A percentile compares a stretch with the other conserved stretches of the same genome.
These are phyloP conservation scores for Penicillium nordicum DNA, from an alignment of 2,329 filamentous ascomycete genomes.

Conservation along the genomic window DNA sequence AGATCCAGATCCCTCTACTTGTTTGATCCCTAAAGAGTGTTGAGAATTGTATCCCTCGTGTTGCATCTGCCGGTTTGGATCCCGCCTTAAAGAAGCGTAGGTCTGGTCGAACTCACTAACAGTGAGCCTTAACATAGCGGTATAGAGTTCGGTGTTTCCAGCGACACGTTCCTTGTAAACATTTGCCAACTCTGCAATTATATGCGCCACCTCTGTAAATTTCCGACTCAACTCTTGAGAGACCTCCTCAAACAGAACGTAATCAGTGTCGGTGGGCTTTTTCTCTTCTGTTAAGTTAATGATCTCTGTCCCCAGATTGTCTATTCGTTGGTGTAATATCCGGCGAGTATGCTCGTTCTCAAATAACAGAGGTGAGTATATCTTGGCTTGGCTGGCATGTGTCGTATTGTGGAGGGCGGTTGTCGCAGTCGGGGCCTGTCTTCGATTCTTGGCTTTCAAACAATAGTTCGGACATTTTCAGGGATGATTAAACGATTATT, in stretches of 20 bases:
- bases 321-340: neutral
- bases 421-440: neutral
- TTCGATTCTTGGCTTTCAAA: neutral
- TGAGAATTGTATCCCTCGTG: neutral
- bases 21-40: neutral
- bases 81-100: neutral
- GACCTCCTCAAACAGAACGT: neutral
- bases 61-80: neutral
- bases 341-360: neutral
- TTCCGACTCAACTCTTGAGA: neutral
- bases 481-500: neutral
- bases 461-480: neutral
- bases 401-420: neutral
- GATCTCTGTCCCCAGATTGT: accelerated
- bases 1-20: neutral
- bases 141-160: neutral
- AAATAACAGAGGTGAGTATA: neutral
- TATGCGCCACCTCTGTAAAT: accelerated
- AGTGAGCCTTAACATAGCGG: neutral
- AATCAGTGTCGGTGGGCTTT: neutral
- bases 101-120: neutral
- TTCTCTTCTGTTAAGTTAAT: neutral
- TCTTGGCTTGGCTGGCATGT: neutral
- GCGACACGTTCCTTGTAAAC: neutral
- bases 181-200: neutral